Evolutionary conservation across 176 grass and related monocot genomes (phyloP), one percentile per base, ranked within the genome.

Genomic region (Poa pratensis): DNA sequence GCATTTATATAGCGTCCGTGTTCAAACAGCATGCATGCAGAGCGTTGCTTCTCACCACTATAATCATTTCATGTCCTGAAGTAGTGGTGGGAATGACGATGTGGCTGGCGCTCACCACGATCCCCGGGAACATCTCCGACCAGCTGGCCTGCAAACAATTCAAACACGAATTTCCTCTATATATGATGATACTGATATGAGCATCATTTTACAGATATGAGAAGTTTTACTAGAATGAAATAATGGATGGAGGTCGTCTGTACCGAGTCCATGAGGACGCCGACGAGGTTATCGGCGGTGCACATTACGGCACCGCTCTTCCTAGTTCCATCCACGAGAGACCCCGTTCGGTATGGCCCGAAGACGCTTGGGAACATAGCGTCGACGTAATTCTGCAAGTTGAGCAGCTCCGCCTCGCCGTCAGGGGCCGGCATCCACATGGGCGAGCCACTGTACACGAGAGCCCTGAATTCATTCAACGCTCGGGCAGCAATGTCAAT

Each of bases 221-320:
- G 3, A 7, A 32, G 9, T 3, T 20, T 54, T 52, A 19, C 34
- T 81, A 1, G 53, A 20, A 54, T 20, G 18, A 3, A 54, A 40
- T 32, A 32, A 5, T 40, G 18, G 7, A 55, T 20, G 42, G n/a
- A 24, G 18, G 15, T 7, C 13, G 5, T n/a, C 1, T 1, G 17
- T 73, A 88, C 87, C 46, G 49, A 17, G 3, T 84, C 34, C 50
- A 9, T 84, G 13, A 88, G 62, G 12, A 30, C 26, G 40, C 8
- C 61, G 18, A 80, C 62, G 45, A 80, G 43, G 61, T 35, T 2
- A 7, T 28, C 0, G 5, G 43, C 45, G 11, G 42, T 35, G 61
- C 61, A 4, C 45, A 12, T 34, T 2, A 80, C 62, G 39, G 22
- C 32, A 18, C 78, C 61, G 0, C 27, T 22, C 26, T 51, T 65